A percentile compares a stretch with the other conserved stretches of the same genome.
phyloP scores from a whole-genome alignment of 2,329 filamentous ascomycete genomes.

The Monilinia fructicola region DNA sequence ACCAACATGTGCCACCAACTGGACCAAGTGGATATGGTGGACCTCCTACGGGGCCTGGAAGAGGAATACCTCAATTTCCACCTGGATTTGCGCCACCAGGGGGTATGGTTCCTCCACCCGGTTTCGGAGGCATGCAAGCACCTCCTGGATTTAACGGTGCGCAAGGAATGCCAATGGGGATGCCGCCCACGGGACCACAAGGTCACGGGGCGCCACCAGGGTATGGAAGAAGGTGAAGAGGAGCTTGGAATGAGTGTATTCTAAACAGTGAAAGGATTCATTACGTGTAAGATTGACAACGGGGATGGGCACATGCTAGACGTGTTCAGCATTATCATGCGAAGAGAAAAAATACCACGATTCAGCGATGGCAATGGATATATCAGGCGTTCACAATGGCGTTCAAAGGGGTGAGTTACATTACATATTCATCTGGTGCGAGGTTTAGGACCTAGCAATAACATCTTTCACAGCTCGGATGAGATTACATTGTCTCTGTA shows the following conservation, averaged over 20 bases:
- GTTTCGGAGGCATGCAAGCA: constrained; percentile 32
- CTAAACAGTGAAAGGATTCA: not conserved
- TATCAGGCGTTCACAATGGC: constrained; percentile 9
- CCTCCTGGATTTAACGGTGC: constrained; percentile 37
- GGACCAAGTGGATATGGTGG: constrained; percentile 35
- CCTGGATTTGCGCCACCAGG: constrained; percentile 42
- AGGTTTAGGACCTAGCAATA: not conserved
- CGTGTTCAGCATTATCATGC: not conserved
- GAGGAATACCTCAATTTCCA: constrained; percentile 41
- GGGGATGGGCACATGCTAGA: too few relatives aligned
- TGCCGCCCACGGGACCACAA: constrained; percentile 34
- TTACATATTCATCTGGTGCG: not conserved
- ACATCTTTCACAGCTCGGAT: constrained; percentile 6
- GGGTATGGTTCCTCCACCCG: constrained; percentile 11
- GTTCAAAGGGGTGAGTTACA: constrained; percentile 18
- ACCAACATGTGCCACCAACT: constrained; percentile 45
- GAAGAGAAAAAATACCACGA: constrained; percentile 12
- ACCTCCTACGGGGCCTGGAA: not conserved
- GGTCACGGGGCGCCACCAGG: constrained; percentile 29
- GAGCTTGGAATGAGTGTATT: not conserved
- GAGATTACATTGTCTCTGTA: not conserved
- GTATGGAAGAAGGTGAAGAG: constrained; percentile 17
- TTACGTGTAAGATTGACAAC: not conserved
- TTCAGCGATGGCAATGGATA: constrained; percentile 7
- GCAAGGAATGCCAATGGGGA: constrained; percentile 33